A percentile compares a stretch with the other conserved stretches of the same genome.
phyloP scores from a whole-genome alignment of 257 asterid species.

The Scutellaria minor region DNA sequence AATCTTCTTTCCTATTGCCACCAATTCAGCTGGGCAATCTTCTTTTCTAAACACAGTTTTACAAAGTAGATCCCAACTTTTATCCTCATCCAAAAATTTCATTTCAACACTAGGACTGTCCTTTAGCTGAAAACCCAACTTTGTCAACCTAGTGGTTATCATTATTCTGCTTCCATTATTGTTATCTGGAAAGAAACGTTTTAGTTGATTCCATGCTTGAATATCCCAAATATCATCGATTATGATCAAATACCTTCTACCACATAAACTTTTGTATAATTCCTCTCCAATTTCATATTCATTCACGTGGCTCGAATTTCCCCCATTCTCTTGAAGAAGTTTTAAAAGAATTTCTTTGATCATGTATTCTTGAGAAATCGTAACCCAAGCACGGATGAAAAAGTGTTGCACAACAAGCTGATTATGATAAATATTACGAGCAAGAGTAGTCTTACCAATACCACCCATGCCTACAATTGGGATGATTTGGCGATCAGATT shows the following conservation, averaged over 20 bases:
- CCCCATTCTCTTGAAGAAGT: background rate
- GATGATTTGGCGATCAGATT: background rate
- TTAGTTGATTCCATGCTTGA: background rate
- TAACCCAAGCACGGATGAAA: constrained; percentile 14
- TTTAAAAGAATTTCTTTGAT: background rate
- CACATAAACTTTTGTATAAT: background rate
- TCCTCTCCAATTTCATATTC: constrained; percentile 3
- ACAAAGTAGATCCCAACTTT: constrained; percentile 24
- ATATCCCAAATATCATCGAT: constrained; percentile 25
- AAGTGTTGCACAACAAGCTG: background rate
- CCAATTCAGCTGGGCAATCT: constrained; percentile 30
- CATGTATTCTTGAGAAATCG: constrained; percentile 19
- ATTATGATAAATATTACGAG: constrained; percentile 1
- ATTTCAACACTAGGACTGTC: background rate
- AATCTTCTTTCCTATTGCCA: constrained; percentile 30
- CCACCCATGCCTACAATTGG: constrained; percentile 28
- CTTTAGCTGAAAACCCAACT: background rate
- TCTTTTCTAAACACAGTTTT: constrained; percentile 10
- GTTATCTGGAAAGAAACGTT: background rate
- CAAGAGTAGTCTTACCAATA: constrained; percentile 30
- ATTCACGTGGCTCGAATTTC: background rate
- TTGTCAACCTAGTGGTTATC: constrained; percentile 29
- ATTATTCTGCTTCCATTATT: constrained; percentile 23
- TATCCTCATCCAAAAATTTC: constrained; percentile 9
- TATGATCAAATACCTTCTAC: constrained; percentile 17